Conservation (phyloP, 2,329 filamentous ascomycete species). For the Chaetomium sp. region DNA sequence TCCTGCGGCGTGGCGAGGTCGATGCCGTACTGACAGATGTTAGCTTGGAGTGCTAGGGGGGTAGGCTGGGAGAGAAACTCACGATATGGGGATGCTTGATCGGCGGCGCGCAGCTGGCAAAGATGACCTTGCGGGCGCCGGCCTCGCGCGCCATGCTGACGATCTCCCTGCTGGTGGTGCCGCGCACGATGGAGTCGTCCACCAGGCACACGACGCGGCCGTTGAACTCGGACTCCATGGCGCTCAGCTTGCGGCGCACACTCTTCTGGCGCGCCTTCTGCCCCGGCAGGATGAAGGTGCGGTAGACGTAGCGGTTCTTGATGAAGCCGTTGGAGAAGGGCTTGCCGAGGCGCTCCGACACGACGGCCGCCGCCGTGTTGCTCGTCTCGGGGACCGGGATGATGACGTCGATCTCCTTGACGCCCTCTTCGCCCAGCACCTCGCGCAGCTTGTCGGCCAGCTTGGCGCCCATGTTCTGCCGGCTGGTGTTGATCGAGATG, state of each 20-base stretch:
- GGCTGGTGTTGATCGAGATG: conserved; percentile 80
- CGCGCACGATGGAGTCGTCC: conserved; percentile 87
- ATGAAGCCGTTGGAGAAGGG: conserved; percentile 81
- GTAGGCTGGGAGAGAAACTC: conserved; percentile 40
- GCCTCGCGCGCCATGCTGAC: conserved; percentile 80
- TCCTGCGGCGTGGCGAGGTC: conserved; percentile 49
- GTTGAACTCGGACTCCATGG: conserved; percentile 82
- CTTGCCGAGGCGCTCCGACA: conserved; percentile 75
- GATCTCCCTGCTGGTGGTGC: conserved; percentile 72
- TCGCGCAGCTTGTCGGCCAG: conserved; percentile 72
- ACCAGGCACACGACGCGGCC: conserved; percentile 80
- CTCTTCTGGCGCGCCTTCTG: conserved; percentile 81
- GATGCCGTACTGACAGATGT: conserved; percentile 46
- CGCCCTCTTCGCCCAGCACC: conserved; percentile 66
- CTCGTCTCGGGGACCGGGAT: conserved; percentile 76
- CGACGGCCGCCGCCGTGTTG: conserved; percentile 75
- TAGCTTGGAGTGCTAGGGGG: conserved; percentile 8
- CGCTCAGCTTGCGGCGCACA: conserved; percentile 85
- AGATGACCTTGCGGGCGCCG: conserved; percentile 78
- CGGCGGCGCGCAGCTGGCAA: conserved; percentile 79
- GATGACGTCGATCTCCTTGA: conserved; percentile 79
- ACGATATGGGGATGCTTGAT: conserved; percentile 89
- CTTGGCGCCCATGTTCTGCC: conserved; percentile 83
- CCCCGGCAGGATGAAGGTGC: conserved; percentile 69
- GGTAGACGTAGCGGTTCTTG: conserved; percentile 87